Evolutionary conservation across 2,329 filamentous ascomycete species (phyloP).

Genomic region (Waltergamsia citrina): DNA sequence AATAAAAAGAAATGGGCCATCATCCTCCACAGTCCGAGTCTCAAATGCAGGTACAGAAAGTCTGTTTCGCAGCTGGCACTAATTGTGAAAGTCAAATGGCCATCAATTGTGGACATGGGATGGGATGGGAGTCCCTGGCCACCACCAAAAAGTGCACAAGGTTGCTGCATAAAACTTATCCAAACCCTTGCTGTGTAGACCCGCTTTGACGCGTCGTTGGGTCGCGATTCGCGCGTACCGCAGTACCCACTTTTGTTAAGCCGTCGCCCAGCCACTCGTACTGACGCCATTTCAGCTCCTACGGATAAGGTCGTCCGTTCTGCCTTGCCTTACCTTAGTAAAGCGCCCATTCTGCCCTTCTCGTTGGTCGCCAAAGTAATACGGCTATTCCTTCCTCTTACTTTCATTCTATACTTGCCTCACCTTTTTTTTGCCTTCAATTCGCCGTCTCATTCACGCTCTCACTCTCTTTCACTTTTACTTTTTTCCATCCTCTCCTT

Average conservation of each 20-base stretch:
- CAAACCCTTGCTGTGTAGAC: no score
- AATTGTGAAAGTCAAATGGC: no score
- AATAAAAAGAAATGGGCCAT: no score
- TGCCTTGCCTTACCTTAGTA: background rate
- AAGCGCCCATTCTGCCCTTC: background rate
- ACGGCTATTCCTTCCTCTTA: background rate
- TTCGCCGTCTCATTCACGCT: background rate
- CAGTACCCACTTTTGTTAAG: background rate
- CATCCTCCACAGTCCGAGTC: no score
- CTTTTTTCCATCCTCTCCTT: background rate
- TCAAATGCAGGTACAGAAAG: no score
- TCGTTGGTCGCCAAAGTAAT: slow-evolving; percentile 1
- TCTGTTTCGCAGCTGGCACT: no score
- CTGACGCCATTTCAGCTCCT: no score
- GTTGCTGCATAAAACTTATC: no score
- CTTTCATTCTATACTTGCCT: background rate
- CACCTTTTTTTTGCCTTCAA: background rate
- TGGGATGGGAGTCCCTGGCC: no score
- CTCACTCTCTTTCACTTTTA: background rate
- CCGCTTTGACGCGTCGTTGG: background rate
- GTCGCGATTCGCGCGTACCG: background rate
- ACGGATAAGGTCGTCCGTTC: no score
- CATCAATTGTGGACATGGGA: no score
- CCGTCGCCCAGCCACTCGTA: background rate
- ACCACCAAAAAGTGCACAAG: no score